Percentiles rank a stretch among this genome's conserved stretches.
These are phyloP conservation scores for Lodderomyces parapsilosis DNA, from an alignment of 1,139 yeast species.

Conservation along the genomic window DNA sequence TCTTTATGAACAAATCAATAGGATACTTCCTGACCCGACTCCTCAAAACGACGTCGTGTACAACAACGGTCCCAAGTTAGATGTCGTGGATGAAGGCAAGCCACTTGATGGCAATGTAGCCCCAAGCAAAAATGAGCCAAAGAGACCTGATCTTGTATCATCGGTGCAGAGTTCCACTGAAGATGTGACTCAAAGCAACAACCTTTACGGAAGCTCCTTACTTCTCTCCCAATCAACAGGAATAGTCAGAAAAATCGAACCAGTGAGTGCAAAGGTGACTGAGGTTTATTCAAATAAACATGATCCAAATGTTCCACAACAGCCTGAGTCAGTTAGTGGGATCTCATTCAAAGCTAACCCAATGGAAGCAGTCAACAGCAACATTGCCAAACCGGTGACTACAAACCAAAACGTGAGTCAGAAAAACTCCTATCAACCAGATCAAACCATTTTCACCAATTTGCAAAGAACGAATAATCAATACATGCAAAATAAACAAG, in stretches of 20 bases:
- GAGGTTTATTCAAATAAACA: constrained; percentile 12
- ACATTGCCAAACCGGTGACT: constrained; percentile 35
- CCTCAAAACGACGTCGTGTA: constrained; percentile 3
- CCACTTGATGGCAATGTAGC: background rate
- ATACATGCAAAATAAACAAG: constrained; percentile 19
- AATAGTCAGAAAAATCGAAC: constrained; percentile 36
- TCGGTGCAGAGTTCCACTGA: constrained; percentile 27
- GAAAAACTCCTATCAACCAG: constrained; percentile 43
- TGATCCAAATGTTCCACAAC: constrained; percentile 13
- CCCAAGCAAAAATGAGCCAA: background rate
- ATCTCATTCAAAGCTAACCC: constrained; percentile 39
- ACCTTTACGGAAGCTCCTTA: constrained; percentile 45
- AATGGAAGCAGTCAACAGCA: constrained; percentile 17
- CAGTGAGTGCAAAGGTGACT: constrained; percentile 12
- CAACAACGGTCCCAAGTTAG: constrained; percentile 1
- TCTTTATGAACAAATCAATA: constrained; percentile 16
- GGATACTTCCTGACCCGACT: constrained; percentile 14
- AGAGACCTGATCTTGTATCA: constrained; percentile 5
- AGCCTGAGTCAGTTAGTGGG: constrained; percentile 29
- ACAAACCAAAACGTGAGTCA: constrained; percentile 34
- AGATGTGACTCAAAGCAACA: constrained; percentile 27
- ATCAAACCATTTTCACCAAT: constrained; percentile 45
- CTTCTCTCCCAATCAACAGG: constrained; percentile 49
- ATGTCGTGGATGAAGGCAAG: constrained; percentile 2
- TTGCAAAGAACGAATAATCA: constrained; percentile 42